Percentiles rank a stretch among this genome's conserved stretches.
phyloP scores from a whole-genome alignment of 306 rosid species.

The Malus sylvestris region DNA sequence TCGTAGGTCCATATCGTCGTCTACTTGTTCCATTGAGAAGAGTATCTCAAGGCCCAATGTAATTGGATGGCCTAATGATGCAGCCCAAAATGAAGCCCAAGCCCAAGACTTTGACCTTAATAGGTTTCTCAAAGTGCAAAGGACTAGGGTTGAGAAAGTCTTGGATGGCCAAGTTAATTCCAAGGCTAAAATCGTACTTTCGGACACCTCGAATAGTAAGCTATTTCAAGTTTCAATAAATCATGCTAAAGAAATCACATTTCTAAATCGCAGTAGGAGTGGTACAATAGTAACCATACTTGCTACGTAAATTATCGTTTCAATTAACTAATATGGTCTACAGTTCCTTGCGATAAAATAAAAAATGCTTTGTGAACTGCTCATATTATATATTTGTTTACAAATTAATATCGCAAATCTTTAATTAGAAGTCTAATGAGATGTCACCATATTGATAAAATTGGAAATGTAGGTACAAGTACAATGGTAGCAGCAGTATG shows the following conservation, averaged over 20 bases:
- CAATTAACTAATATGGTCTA: no score
- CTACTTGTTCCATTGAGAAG: slow-evolving; percentile 55
- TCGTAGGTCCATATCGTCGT: slow-evolving; percentile 46
- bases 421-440: background rate
- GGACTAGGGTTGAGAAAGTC: slow-evolving; percentile 30
- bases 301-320: no score
- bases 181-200: slow-evolving; percentile 48
- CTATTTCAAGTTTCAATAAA: background rate
- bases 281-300: no score
- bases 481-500: slow-evolving; percentile 86
- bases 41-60: slow-evolving; percentile 6
- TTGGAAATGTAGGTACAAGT: slow-evolving; percentile 53
- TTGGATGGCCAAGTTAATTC: slow-evolving; percentile 22
- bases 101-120: slow-evolving; percentile 35
- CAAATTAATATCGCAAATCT: background rate
- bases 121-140: slow-evolving; percentile 53
- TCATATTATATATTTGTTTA: no score
- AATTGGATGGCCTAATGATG: slow-evolving; percentile 10
- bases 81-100: slow-evolving; percentile 22
- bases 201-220: slow-evolving; percentile 68
- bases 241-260: no score
- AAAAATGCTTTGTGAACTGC: no score
- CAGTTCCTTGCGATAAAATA: no score
- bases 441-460: background rate
- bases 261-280: no score